Evolutionary conservation across 164 flowering plant species (phyloP), one percentile per base, ranked within the genome.

Genomic region (Sedum album): DNA sequence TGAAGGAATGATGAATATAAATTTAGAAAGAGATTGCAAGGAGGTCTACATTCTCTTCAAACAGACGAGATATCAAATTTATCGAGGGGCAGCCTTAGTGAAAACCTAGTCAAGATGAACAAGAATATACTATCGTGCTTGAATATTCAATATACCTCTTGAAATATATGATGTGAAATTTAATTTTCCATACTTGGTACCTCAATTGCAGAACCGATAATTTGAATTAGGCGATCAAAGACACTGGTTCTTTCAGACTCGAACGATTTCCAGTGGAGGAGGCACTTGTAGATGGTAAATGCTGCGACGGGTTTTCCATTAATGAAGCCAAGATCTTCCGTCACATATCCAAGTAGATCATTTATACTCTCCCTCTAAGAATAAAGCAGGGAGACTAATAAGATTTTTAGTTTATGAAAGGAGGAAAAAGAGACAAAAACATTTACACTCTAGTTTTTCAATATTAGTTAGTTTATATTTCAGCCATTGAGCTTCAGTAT

Each of bases 251-350:
- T 78, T 73, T 86, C 88, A 8, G 77, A 82, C 73, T 86, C 91
- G 80, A 86, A 86, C 21, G 78, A 82, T 70, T 68, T 82, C 88
- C 91, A 85, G 67, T 83, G 79, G 9, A 86, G 71, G 55, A 86
- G 88, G 70, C 87, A 84, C 77, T 79, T 86, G 79, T 79, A 86
- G 51, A 83, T 85, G 42, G 79, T 78, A 74, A 78, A 72, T 57
- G 91, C 87, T 66, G 87, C 87, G 70, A 85, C 80, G 13, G 91
- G 87, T 72, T 78, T 85, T 62, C 80, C 86, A 26, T 81, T 75
- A 76, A 76, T 74, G 71, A 80, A 86, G 25, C 88, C 91, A 68
- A 80, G 62, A 78, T 84, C 68, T 51, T 76, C 68, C 26, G 71
- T 46, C 33, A 82, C 74, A 70, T 80, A 79, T 31, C 64, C 77